Evolutionary conservation across 768 basidiomycete genomes (phyloP), one percentile per base, ranked within the genome.

Genomic region (Suillus subluteus): DNA sequence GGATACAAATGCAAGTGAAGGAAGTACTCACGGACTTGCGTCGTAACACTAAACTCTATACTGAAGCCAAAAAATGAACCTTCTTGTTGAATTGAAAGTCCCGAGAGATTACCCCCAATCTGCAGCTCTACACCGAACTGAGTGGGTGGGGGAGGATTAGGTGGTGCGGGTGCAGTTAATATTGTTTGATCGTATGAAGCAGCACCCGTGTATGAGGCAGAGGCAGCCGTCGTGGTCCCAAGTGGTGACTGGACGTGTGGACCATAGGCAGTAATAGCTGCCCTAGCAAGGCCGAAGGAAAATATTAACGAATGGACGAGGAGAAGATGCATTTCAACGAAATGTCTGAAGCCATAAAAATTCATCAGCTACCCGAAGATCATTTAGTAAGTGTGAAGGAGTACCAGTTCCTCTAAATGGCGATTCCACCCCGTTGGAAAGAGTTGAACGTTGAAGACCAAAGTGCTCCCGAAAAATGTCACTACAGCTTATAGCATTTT

Each of bases 41-140:
- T 86, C 8, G 87, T 82, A 9, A 92, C 87, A 48, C 90, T 91
- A 81, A 91, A 83, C 76, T 94, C 91, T 46, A 94, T 83, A 4
- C 88, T 91, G 73, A 93, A 92, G 4, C 90, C 91, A 64, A 88
- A 83, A 71, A 92, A 92, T 21, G 86, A 82, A 23, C 87, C 88
- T n/a, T 74, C 72, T 64, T 82, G 79, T 4, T 75, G 73, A 59
- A 83, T 82, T 1, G 82, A 82, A 44, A 87, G 68, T 6, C 76
- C 78, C 6, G 67, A 62, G 54, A 78, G 67, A 41, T 41, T 7
- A 13, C 41, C 69, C 54, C 67, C 72, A 1, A 63, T 71, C 66
- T 79, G 75, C 23, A 89, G 76, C 63, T 81, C 77, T 1, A 90
- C 68, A 15, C 75, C 75, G 68, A 87, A 88, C 38, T 80, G 74